A percentile compares a stretch with the other conserved stretches of the same genome.
phyloP scores from a whole-genome alignment of 345 rosid species.

The Ailanthus altissimus region DNA sequence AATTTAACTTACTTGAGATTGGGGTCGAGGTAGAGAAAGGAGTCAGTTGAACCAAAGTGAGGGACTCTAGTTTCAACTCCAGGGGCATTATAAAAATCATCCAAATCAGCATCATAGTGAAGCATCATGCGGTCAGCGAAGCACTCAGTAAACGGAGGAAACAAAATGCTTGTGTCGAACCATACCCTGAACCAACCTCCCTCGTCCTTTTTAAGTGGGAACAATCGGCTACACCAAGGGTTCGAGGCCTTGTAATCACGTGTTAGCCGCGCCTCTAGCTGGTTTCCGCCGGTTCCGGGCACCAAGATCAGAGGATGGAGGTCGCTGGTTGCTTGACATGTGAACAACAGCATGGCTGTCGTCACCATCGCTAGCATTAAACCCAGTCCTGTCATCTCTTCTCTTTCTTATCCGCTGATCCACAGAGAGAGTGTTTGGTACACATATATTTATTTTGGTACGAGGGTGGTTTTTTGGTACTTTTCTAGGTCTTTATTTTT shows the following conservation, averaged over 20 bases:
- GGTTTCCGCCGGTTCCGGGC: constrained; percentile 88
- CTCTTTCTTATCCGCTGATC: not conserved
- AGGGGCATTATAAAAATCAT: constrained; percentile 75
- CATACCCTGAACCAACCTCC: constrained; percentile 90
- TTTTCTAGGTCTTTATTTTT: too few relatives aligned
- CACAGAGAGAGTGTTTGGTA: not conserved
- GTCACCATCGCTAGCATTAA: constrained; percentile 15
- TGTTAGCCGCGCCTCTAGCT: constrained; percentile 75
- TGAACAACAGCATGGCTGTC: constrained; percentile 38
- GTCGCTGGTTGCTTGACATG: constrained; percentile 38
- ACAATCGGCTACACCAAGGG: constrained; percentile 53
- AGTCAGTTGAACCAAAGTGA: constrained; percentile 65
- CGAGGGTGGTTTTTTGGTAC: too few relatives aligned
- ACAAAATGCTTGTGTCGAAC: constrained; percentile 67
- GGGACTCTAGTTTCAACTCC: constrained; percentile 72
- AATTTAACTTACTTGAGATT: constrained; percentile 53
- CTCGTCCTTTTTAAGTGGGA: constrained; percentile 46
- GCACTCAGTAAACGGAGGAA: constrained; percentile 72
- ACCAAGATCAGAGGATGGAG: constrained; percentile 72
- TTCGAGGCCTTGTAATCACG: constrained; percentile 54
- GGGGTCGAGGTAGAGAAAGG: constrained; percentile 73
- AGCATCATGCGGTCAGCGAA: constrained; percentile 76
- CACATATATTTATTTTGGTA: too few relatives aligned
- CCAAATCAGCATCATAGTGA: constrained; percentile 51
- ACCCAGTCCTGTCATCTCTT: constrained; percentile 24